phyloP scores from a whole-genome alignment of 75 land plant species.

The Sequoia sempervirens region DNA sequence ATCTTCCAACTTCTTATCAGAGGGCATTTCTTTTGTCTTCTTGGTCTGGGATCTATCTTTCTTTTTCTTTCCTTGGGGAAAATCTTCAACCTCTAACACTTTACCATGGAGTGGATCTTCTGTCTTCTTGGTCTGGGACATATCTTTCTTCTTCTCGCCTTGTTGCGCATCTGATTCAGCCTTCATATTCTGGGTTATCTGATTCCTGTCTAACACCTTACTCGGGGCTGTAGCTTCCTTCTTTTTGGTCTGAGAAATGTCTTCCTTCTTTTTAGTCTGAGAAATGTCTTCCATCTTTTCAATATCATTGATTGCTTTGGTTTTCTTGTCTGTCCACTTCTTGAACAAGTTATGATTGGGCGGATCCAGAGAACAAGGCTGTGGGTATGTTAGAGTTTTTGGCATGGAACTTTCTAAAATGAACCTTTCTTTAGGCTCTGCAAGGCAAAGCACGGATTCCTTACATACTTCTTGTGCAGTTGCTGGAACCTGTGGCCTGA shows the following conservation, averaged over 20 bases:
- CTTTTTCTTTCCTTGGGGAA: background rate
- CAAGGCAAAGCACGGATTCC: constrained; percentile 28
- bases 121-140: background rate
- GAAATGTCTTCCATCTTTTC: no score
- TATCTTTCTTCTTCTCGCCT: background rate
- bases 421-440: constrained; percentile 11
- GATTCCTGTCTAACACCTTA: no score
- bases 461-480: constrained; percentile 30
- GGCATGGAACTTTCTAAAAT: constrained; percentile 13
- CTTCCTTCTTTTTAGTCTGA: no score
- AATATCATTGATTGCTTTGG: no score
- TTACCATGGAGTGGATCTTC: background rate
- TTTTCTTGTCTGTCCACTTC: constrained; percentile 5
- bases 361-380: constrained; percentile 17
- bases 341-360: constrained; percentile 2
- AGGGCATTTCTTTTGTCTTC: background rate
- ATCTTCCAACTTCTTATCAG: background rate
- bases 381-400: constrained; percentile 1
- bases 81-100: no score
- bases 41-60: background rate
- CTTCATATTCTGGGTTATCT: no score
- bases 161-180: background rate
- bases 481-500: constrained; percentile 46
- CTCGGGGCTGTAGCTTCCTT: no score
- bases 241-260: no score